A percentile compares a stretch with the other conserved stretches of the same genome.
These are phyloP conservation scores for Dunaliella primolecta DNA, from an alignment of 139 green algal species.

Conservation along the genomic window DNA sequence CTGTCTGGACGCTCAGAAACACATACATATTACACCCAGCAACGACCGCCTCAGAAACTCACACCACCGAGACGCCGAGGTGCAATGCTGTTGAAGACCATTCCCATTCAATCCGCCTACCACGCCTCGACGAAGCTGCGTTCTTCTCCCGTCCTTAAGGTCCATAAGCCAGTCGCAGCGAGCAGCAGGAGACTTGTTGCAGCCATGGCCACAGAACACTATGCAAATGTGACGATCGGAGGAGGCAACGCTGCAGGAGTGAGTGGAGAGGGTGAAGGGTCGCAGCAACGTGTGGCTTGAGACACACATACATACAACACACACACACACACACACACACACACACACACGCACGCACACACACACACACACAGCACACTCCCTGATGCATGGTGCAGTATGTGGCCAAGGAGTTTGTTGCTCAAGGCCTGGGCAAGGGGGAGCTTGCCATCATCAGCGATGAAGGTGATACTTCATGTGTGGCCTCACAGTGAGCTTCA, in stretches of 20 bases:
- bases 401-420: slow-evolving; percentile 60
- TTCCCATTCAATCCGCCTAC: too few species aligned
- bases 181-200: neutral
- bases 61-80: too few species aligned
- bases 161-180: too few species aligned
- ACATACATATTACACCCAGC: too few species aligned
- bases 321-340: neutral
- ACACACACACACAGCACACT: neutral
- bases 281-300: neutral
- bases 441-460: slow-evolving; percentile 72
- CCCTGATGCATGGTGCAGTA: slow-evolving; percentile 35
- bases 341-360: neutral
- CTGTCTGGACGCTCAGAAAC: too few species aligned
- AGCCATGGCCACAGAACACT: neutral
- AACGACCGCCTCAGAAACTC: too few species aligned
- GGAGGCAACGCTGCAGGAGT: slow-evolving; percentile 37
- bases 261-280: neutral
- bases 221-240: neutral
- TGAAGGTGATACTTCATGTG: slow-evolving; percentile 28
- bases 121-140: too few species aligned
- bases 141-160: too few species aligned
- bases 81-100: too few species aligned
- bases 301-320: neutral
- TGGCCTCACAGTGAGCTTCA: neutral
- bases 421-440: slow-evolving; percentile 34